These are phyloP conservation scores for Xylariaceae sp. DNA, from an alignment of 2,329 filamentous ascomycete genomes.

Conservation along the genomic window DNA sequence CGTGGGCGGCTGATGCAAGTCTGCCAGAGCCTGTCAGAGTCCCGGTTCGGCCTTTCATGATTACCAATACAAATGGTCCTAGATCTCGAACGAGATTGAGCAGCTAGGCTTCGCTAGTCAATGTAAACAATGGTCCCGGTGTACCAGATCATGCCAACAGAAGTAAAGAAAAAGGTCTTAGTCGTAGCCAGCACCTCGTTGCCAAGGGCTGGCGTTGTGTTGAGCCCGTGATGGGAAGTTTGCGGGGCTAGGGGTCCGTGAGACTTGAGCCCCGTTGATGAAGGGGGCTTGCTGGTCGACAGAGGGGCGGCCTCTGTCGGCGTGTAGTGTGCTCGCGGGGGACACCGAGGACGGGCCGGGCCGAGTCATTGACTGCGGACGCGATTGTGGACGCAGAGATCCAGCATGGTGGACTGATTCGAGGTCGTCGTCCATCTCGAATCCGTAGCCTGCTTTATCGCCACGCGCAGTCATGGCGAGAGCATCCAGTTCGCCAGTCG, in stretches of 20 bases:
- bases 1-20: too few relatives aligned
- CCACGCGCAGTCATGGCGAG: constrained; percentile 85
- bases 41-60: too few relatives aligned
- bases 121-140: too few relatives aligned
- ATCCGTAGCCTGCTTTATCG: constrained; percentile 62
- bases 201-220: constrained; percentile 45
- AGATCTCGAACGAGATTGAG: too few relatives aligned
- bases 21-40: too few relatives aligned
- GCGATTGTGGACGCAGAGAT: constrained; percentile 44
- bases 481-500: constrained; percentile 84
- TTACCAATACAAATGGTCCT: too few relatives aligned
- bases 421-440: constrained; percentile 64
- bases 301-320: constrained; percentile 41
- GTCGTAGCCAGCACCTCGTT: constrained; percentile 55
- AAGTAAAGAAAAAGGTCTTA: too few relatives aligned
- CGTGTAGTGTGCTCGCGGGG: constrained; percentile 20
- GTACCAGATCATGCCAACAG: too few relatives aligned
- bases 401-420: constrained; percentile 61
- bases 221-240: constrained; percentile 35
- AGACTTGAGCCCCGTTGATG: constrained; percentile 4
- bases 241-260: constrained; percentile 29
- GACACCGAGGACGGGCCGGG: constrained; percentile 17
- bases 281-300: constrained; percentile 44
- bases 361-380: constrained; percentile 15
- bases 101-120: too few relatives aligned